These are phyloP conservation scores for Lipomyces anomalus DNA, from an alignment of 805 yeast genomes.

Conservation along the genomic window DNA sequence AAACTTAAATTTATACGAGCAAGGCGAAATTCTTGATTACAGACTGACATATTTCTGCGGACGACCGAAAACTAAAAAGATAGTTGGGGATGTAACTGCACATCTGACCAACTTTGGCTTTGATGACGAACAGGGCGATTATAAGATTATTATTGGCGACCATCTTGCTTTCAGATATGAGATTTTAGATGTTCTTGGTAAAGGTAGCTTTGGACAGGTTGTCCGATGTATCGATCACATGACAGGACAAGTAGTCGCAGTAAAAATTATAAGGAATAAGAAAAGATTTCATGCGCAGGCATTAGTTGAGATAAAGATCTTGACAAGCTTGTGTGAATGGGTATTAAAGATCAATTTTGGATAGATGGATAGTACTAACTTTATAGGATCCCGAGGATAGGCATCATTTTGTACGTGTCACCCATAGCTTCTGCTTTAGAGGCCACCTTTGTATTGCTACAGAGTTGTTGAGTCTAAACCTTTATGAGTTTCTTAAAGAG, in stretches of 20 bases:
- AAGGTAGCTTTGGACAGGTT: slow-evolving; percentile 81
- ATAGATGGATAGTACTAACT: neutral
- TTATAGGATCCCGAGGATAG: slow-evolving; percentile 29
- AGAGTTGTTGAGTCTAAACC: slow-evolving; percentile 61
- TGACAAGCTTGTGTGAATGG: slow-evolving; percentile 44
- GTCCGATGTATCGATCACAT: slow-evolving; percentile 64
- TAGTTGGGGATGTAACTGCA: slow-evolving; percentile 25
- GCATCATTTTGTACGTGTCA: slow-evolving; percentile 46
- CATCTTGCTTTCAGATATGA: slow-evolving; percentile 74
- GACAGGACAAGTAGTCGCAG: slow-evolving; percentile 52
- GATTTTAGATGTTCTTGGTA: slow-evolving; percentile 55
- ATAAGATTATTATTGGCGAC: slow-evolving; percentile 50
- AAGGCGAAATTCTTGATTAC: slow-evolving; percentile 52
- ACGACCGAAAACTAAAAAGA: slow-evolving; percentile 22
- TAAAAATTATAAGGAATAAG: slow-evolving; percentile 71
- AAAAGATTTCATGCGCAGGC: slow-evolving; percentile 73
- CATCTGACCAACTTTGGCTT: slow-evolving; percentile 52
- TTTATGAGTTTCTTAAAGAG: slow-evolving; percentile 49
- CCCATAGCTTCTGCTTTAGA: slow-evolving; percentile 70
- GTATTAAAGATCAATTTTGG: slow-evolving; percentile 7
- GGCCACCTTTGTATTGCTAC: slow-evolving; percentile 79
- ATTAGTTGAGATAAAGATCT: slow-evolving; percentile 63
- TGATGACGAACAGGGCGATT: slow-evolving; percentile 65
- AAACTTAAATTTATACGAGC: slow-evolving; percentile 48
- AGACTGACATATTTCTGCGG: slow-evolving; percentile 51